Evolutionary conservation across 345 rosid species (phyloP).

Genomic region (Linum usitatissimum): DNA sequence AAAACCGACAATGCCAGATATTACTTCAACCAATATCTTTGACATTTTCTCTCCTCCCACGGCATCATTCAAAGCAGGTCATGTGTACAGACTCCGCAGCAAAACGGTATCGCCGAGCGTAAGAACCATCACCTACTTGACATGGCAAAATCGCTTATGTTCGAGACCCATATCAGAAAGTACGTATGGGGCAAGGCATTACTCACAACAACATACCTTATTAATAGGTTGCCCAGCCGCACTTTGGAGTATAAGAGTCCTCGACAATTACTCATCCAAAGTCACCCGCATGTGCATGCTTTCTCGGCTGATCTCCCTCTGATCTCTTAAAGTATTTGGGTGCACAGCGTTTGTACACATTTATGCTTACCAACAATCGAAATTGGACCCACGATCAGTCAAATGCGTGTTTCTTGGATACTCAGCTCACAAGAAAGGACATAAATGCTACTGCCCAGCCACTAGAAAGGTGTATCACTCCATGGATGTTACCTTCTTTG

Average conservation of each 20-base stretch:
- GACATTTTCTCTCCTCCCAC: neutral
- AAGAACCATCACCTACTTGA: neutral
- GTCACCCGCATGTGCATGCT: too few relatives aligned
- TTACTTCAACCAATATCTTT: neutral
- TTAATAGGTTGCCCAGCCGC: too few relatives aligned
- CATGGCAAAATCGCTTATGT: neutral
- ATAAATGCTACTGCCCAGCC: neutral
- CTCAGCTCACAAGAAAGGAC: neutral
- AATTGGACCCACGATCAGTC: neutral
- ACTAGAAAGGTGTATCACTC: neutral
- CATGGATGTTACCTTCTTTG: conserved; percentile 5
- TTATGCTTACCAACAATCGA: neutral
- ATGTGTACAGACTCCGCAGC: neutral
- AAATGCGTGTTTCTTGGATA: neutral
- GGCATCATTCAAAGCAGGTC: neutral
- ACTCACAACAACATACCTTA: too few relatives aligned
- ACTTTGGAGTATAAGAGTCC: too few relatives aligned
- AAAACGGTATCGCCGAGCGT: neutral
- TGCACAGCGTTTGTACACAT: neutral
- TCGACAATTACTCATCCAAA: too few relatives aligned
- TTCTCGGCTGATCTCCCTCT: neutral
- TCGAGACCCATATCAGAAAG: neutral
- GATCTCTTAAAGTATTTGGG: neutral
- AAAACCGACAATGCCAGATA: neutral
- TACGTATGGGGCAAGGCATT: too few relatives aligned